Evolutionary conservation across 192 early-diverging fungal genomes (phyloP), one percentile per base, ranked within the genome.

Genomic region (Backusella morwellensis): DNA sequence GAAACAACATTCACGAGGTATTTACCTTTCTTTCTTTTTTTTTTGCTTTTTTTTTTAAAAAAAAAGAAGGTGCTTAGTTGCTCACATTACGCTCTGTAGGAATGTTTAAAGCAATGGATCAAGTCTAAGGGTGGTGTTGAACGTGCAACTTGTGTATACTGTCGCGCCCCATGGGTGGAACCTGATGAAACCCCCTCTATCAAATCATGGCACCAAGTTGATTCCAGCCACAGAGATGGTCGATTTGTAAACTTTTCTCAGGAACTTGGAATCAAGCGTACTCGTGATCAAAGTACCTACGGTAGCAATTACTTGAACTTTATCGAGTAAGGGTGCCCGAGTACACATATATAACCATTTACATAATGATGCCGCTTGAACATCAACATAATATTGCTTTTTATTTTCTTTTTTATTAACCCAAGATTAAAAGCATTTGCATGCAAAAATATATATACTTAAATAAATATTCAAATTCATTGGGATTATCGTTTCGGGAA

Each of bases 1-100:
- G 73, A 35, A 80, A 80, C 17, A 80, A 80, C 36, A 63, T 80
- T 34, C 78, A 80, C 63, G 32, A 44, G 17, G 74, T 63, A 63
- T 21, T 2, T 4, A 1, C 29, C 32, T 32, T 32, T 32, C 2
- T 32, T 32, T 32, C 29, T 32, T 32, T 1, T 1, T 32, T 32
- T 32, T 1, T 29, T 29, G 0, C 26, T 29, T 32, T 29, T 29
- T 0, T 59, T 26, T 59, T 23, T 59, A 26, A n/a, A 26, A 12
- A 26, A 12, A 11, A 4, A 26, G 11, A 21, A 2, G 0, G 12
- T 1, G 12, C 29, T 29, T 40, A 9, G 38, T 21, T 54, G 52
- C 5, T 54, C n/a, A 54, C 1, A 34, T 21, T 17, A 50, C 38
- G 2, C 17, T 17, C 8, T 38, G 17, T 54, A 77, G 68, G 15